These are phyloP conservation scores for Corylus avellana DNA, from an alignment of 306 rosid genomes.

Conservation along the genomic window DNA sequence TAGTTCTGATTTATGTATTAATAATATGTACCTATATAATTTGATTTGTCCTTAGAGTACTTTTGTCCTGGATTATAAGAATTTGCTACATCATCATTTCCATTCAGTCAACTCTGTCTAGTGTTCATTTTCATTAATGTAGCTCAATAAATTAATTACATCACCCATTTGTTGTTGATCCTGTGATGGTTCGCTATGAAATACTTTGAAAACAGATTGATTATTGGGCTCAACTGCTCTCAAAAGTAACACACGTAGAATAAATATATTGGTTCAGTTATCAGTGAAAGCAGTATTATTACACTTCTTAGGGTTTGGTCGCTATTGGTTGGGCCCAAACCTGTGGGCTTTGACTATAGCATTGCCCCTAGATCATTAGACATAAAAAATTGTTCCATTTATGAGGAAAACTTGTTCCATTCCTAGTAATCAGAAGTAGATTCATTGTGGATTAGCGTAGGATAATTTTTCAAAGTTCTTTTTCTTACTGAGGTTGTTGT, in stretches of 20 bases:
- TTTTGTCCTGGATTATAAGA: not conserved
- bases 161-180: not conserved
- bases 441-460: conserved; percentile 13
- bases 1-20: not conserved
- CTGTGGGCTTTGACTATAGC: not conserved
- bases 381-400: not conserved
- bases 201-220: not conserved
- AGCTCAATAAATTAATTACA: not conserved
- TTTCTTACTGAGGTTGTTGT: conserved; percentile 23
- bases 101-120: not conserved
- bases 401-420: conserved; percentile 16
- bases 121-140: not conserved
- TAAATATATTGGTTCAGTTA: not conserved
- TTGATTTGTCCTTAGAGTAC: not conserved
- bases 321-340: not conserved
- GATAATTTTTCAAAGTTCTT: conserved; percentile 5
- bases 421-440: conserved; percentile 6
- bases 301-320: no score
- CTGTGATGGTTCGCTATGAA: not conserved
- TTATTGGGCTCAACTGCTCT: not conserved
- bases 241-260: not conserved
- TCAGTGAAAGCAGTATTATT: not conserved
- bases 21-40: not conserved
- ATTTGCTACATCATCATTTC: not conserved
- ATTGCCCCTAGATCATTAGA: not conserved